phyloP scores from a whole-genome alignment of 2,329 filamentous ascomycete genomes.

The Curvularia hawaiiensis region DNA sequence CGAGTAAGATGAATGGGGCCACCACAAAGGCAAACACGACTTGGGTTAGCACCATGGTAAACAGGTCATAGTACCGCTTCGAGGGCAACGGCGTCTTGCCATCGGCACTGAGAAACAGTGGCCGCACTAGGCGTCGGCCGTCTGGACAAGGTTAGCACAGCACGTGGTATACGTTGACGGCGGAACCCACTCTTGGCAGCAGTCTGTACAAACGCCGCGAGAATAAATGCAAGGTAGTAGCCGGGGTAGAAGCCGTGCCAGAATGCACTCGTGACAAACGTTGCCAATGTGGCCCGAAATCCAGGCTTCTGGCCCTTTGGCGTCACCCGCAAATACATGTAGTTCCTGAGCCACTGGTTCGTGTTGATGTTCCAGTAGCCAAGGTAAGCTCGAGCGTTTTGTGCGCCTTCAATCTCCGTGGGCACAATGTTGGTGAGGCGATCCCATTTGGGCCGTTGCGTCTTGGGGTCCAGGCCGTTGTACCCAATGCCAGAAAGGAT shows the following conservation, averaged over 20 bases:
- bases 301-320: slow-evolving; percentile 95
- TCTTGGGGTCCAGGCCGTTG: slow-evolving; percentile 85
- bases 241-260: slow-evolving; percentile 99
- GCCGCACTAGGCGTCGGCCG: slow-evolving; percentile 84
- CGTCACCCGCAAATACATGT: slow-evolving; percentile 92
- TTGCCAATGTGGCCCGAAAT: slow-evolving; percentile 91
- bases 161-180: not conserved
- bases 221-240: slow-evolving; percentile 89
- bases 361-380: slow-evolving; percentile 99
- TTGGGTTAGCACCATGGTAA: slow-evolving; percentile 78
- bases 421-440: slow-evolving; percentile 89
- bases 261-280: slow-evolving; percentile 90
- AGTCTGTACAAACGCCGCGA: slow-evolving; percentile 91
- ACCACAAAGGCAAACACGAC: slow-evolving; percentile 81
- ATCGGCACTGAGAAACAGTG: slow-evolving; percentile 86
- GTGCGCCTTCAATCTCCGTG: slow-evolving; percentile 82
- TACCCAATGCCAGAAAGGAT: slow-evolving; percentile 93
- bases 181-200: slow-evolving; percentile 83
- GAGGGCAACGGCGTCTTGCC: slow-evolving; percentile 60
- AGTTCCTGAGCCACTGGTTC: slow-evolving; percentile 95
- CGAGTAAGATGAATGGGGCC: slow-evolving; percentile 83
- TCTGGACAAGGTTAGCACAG: slow-evolving; percentile 58
- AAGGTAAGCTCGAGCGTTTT: slow-evolving; percentile 91
- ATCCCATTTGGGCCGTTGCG: slow-evolving; percentile 87
- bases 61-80: slow-evolving; percentile 87